Base-by-base conservation (phyloP, 2,329 filamentous ascomycete species). In the Pseudopyrenochaeta lycopersici region DNA sequence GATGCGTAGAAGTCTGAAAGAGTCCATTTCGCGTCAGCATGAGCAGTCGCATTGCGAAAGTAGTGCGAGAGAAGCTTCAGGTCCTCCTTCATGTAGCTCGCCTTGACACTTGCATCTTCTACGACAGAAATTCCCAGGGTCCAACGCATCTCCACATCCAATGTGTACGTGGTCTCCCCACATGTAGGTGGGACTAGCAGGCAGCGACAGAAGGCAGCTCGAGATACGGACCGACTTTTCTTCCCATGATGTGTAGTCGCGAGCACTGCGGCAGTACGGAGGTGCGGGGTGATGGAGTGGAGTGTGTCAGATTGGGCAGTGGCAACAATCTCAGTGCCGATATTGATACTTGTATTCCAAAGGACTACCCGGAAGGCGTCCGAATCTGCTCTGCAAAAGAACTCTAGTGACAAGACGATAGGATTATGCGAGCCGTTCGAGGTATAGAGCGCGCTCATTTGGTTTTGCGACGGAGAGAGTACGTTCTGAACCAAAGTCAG, bases 1-100 rank as follows among this genome's bases (percentile, higher is more conserved):
- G 85, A 85, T 46, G 89, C 83, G 64, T 92, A 93, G 68, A 93
- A 93, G 52, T 84, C 82, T 43, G 81, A 78, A 10, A 82, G 78
- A 3, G 76, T 75, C 80, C 81, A 83, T 46, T 61, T 68, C 17
- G 64, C 56, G 9, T 60, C 49, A n/a, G 51, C 53, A 18, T 56
- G 46, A 4, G 35, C 32, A 7, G 42, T 48, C 0, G 47, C 41
- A 21, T 55, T 49, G 2, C 58, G 64, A 32, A 72, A 53, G 44
- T 73, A 74, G 7, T 35, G 61, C 12, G 57, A 50, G 1, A 76
- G 61, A 17, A 75, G 49, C 7, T 57, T 58, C 21, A 72, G 36
- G 32, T 74, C 71, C 12, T 58, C 61, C 2, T 62, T 63, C 59
- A 64, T 60, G n/a, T 51, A 32, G 33, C 61, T 59, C 23, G 48